These are phyloP conservation scores for Mycogone perniciosa DNA, from an alignment of 2,329 filamentous ascomycete genomes.

Conservation along the genomic window DNA sequence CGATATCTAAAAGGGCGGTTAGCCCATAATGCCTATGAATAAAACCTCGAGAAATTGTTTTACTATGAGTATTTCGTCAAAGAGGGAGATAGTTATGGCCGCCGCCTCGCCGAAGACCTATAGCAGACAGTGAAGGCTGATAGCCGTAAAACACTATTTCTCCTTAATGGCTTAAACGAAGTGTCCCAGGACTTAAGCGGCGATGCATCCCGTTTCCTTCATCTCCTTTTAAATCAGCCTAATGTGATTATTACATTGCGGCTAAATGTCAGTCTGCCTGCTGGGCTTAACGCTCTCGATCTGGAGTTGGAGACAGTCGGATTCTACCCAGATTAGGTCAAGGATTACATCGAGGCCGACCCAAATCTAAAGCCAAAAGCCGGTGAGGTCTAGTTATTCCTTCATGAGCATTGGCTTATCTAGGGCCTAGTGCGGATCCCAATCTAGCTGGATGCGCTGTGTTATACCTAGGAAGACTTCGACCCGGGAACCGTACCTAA, in stretches of 20 bases:
- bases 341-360: constrained; percentile 20
- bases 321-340: constrained; percentile 31
- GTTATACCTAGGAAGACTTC: constrained; percentile 29
- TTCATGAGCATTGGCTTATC: constrained; percentile 27
- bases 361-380: constrained; percentile 1
- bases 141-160: constrained; percentile 27
- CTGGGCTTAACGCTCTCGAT: constrained; percentile 18
- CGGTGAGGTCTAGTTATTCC: constrained; percentile 26
- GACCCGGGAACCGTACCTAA: too few relatives aligned
- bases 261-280: constrained; percentile 21
- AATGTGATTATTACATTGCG: constrained; percentile 37
- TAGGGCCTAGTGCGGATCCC: constrained; percentile 35
- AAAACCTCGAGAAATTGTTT: constrained; percentile 22
- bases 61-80: constrained; percentile 23
- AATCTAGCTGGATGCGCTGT: constrained; percentile 39
- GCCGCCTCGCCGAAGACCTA: constrained; percentile 18
- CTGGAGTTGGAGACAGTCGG: constrained; percentile 36
- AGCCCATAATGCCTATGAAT: constrained; percentile 10
- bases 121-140: constrained; percentile 5
- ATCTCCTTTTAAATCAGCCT: constrained; percentile 25
- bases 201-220: constrained; percentile 19
- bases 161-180: constrained; percentile 41
- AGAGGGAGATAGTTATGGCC: background rate
- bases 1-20: constrained; percentile 28
- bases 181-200: constrained; percentile 20